phyloP scores from a whole-genome alignment of 768 basidiomycete species.

The Rhodosporidiobolus sp. region DNA sequence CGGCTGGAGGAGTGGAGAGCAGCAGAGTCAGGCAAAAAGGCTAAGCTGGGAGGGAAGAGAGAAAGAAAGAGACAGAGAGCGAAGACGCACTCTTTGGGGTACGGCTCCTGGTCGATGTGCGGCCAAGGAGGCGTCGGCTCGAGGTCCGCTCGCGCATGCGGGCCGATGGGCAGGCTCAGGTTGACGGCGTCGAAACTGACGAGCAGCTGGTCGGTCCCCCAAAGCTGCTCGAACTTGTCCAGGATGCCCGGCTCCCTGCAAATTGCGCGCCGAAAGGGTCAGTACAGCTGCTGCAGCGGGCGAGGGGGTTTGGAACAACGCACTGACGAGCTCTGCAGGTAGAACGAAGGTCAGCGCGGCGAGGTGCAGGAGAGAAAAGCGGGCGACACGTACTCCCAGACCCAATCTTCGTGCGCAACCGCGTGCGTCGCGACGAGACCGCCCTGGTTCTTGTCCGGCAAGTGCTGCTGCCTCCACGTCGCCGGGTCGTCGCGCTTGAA shows the following conservation, averaged over 20 bases:
- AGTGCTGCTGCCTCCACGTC: neutral
- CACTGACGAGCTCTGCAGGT: no score
- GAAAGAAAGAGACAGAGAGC: no score
- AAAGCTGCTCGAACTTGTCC: slow-evolving; percentile 42
- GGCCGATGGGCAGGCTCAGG: no score
- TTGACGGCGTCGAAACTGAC: slow-evolving; percentile 38
- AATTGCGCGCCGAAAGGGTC: no score
- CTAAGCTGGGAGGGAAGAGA: no score
- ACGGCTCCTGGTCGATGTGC: slow-evolving; percentile 42
- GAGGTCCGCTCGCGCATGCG: slow-evolving; percentile 20
- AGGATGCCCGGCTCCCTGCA: slow-evolving; percentile 40
- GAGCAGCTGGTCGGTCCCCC: slow-evolving; percentile 44
- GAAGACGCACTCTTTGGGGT: slow-evolving; percentile 11
- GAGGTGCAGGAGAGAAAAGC: neutral
- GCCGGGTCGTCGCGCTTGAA: slow-evolving; percentile 1
- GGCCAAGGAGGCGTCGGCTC: neutral
- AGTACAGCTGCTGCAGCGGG: no score
- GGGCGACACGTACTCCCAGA: neutral
- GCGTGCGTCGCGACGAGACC: slow-evolving; percentile 35
- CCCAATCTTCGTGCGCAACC: neutral
- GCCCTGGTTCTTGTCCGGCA: slow-evolving; percentile 15
- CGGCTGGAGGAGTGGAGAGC: no score
- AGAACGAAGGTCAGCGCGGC: neutral
- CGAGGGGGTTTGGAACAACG: no score
- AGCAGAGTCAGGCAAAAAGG: no score